Evolutionary conservation across 202 grass and related monocot genomes (phyloP), one percentile per base, ranked within the genome.

Genomic region (Brachypodium distachyon): DNA sequence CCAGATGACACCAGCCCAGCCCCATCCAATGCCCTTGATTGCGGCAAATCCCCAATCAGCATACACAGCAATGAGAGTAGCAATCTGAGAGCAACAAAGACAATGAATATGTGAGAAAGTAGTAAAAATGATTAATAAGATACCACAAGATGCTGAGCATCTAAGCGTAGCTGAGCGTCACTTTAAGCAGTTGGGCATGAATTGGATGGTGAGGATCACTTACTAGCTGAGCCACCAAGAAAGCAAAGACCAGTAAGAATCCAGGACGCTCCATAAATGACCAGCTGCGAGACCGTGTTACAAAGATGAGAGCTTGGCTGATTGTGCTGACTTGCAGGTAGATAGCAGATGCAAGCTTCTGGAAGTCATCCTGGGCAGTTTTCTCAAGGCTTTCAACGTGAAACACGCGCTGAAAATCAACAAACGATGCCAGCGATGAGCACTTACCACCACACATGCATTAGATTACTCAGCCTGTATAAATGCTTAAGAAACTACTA

Each of bases 251-350:
- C 17, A 97, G 64, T 49, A 97, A 75, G 51, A 97, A 84, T 48
- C 93, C 93, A 25, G 93, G 93, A 42, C 93, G 87, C 79, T 97
- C 93, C 41, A 90, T 72, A 76, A 97, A 97, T 41, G 93, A 97
- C 93, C 90, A 97, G 82, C 93, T 93, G 76, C 90, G 89, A 34
- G 93, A 97, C n/a, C n/a, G n/a, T n/a, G n/a, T n/a, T n/a, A n/a
- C n/a, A n/a, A n/a, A n/a, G n/a, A n/a, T n/a, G n/a, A n/a, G n/a
- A n/a, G n/a, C n/a, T n/a, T n/a, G n/a, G n/a, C n/a, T n/a, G n/a
- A n/a, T n/a, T n/a, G n/a, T 97, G 87, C 93, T 97, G 49, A 97
- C 93, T 97, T 97, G 93, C 23, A 97, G 85, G 72, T 97, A 97
- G 14, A 97, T 77, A 1, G 93, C 93, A 76, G 93, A 93, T 3